Percentiles rank a stretch among this genome's conserved stretches.
phyloP scores from a whole-genome alignment of 108 stramenopile species.

The Cyclotella sp. region DNA sequence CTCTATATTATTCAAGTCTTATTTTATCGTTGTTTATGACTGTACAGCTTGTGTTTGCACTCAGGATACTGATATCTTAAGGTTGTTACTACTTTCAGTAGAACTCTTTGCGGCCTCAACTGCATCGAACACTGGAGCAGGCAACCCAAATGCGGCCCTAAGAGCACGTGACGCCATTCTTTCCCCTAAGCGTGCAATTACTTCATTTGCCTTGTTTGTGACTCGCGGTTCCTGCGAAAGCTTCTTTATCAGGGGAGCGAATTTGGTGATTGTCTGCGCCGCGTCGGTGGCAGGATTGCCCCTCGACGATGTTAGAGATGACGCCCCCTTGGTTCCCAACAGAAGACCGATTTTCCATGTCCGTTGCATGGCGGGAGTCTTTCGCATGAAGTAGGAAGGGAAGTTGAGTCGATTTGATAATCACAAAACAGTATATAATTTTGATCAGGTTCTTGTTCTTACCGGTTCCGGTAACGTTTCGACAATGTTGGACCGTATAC shows the following conservation, averaged over 20 bases:
- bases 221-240: constrained; percentile 75
- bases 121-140: constrained; percentile 55
- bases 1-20: too few relatives aligned
- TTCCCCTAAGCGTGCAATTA: constrained; percentile 77
- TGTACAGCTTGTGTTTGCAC: too few relatives aligned
- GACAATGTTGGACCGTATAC: constrained; percentile 40
- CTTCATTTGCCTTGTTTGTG: constrained; percentile 71
- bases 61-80: too few relatives aligned
- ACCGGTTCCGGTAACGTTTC: constrained; percentile 65
- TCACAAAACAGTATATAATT: not conserved
- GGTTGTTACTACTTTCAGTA: too few relatives aligned
- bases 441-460: not conserved
- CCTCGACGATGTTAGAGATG: constrained; percentile 37
- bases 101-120: not conserved
- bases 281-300: constrained; percentile 39
- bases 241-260: constrained; percentile 73
- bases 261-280: constrained; percentile 63
- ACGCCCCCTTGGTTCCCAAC: constrained; percentile 53
- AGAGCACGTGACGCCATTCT: constrained; percentile 70
- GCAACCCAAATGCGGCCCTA: constrained; percentile 77
- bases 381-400: not conserved
- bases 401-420: not conserved
- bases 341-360: constrained; percentile 63
- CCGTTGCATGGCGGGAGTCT: constrained; percentile 73
- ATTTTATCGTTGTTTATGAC: too few relatives aligned